A percentile compares a stretch with the other conserved stretches of the same genome.
phyloP scores from a whole-genome alignment of 2,329 filamentous ascomycete species.

The Clathrospora elynae region DNA sequence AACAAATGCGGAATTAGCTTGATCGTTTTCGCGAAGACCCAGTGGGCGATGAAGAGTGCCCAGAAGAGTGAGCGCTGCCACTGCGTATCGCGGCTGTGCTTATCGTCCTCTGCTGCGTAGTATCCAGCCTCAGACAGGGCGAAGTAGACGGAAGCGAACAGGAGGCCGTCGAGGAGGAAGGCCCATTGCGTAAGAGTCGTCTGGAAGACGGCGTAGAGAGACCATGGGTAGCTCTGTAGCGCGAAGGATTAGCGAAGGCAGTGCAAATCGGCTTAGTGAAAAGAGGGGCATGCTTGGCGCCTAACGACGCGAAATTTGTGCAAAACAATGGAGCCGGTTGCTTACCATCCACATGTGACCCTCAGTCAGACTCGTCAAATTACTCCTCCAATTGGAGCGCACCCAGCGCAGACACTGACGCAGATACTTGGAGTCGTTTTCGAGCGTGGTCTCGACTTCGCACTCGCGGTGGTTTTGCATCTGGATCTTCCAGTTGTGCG shows the following conservation, averaged over 20 bases:
- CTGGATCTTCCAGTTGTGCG: conserved; percentile 89
- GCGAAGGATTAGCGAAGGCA: conserved; percentile 33
- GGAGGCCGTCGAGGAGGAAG: conserved; percentile 70
- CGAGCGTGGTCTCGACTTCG: conserved; percentile 83
- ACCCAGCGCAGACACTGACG: conserved; percentile 96
- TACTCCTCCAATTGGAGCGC: conserved; percentile 96
- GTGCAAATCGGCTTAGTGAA: conserved; percentile 25
- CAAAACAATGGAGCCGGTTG: conserved; percentile 27
- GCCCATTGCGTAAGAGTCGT: conserved; percentile 91
- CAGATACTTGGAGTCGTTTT: conserved; percentile 85
- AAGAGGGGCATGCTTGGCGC: conserved; percentile 41
- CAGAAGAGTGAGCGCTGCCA: conserved; percentile 38
- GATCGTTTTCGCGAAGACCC: conserved; percentile 83
- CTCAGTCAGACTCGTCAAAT: conserved; percentile 87
- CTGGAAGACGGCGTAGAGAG: conserved; percentile 87
- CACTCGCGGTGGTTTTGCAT: conserved; percentile 92
- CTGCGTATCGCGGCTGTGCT: conserved; percentile 20
- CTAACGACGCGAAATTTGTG: conserved; percentile 30
- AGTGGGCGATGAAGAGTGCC: conserved; percentile 48
- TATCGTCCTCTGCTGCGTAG: conserved; percentile 27
- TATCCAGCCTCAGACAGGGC: conserved; percentile 41
- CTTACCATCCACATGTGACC: conserved; percentile 84
- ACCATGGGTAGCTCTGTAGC: conserved; percentile 81
- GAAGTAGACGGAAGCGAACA: conserved; percentile 40
- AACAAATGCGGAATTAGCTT: conserved; percentile 88